These are phyloP conservation scores for Aspergillus nanangensis DNA, from an alignment of 495 filamentous ascomycete genomes.

Conservation along the genomic window DNA sequence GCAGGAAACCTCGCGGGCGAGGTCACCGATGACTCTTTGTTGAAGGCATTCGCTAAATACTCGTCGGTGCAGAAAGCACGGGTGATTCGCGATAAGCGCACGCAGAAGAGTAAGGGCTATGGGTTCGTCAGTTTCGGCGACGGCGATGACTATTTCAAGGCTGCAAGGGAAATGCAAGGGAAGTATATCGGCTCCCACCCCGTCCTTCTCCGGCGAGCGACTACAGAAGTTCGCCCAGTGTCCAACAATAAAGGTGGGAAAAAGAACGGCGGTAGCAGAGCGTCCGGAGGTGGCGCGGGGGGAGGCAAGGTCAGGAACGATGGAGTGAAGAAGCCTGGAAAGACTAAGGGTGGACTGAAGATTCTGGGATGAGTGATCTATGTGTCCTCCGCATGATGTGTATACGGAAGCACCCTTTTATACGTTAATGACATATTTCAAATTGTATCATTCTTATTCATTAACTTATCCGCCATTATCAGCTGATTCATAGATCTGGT, in stretches of 20 bases:
- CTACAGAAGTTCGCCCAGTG: conserved; percentile 79
- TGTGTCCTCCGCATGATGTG: no score
- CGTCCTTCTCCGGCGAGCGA: conserved; percentile 77
- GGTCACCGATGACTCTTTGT: conserved; percentile 90
- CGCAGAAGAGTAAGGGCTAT: conserved; percentile 91
- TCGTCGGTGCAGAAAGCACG: conserved; percentile 84
- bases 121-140: conserved; percentile 96
- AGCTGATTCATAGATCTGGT: no score
- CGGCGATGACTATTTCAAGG: conserved; percentile 91
- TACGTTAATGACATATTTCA: no score
- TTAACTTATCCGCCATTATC: no score
- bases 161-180: conserved; percentile 95
- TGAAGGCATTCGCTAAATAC: conserved; percentile 91
- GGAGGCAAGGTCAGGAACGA: conserved; percentile 48
- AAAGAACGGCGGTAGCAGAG: conserved; percentile 38
- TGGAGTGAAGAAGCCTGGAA: conserved; percentile 73
- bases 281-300: conserved; percentile 22
- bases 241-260: conserved; percentile 43
- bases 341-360: conserved; percentile 75
- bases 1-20: conserved; percentile 98
- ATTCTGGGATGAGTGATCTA: conserved; percentile 62
- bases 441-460: no score
- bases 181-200: conserved; percentile 99
- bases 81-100: conserved; percentile 93
- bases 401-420: no score